Percentiles rank a stretch among this genome's conserved stretches.
Evolutionary conservation across 805 yeast species (phyloP).

Genomic region (Candida oleophila): DNA sequence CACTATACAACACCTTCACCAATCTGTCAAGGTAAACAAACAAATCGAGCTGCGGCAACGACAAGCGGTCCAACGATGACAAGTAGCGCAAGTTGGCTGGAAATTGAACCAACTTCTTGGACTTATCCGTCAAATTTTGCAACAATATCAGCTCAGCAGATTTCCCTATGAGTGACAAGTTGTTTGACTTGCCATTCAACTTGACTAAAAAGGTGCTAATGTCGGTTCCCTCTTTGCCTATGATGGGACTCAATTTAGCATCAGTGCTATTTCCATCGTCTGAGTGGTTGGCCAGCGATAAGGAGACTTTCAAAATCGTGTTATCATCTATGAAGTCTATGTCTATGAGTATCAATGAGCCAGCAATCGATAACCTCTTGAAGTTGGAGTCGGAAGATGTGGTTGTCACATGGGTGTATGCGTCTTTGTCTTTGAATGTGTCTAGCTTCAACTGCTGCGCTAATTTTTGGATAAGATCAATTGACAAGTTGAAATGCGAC

Average conservation of each 20-base stretch:
- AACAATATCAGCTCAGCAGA: constrained; percentile 30
- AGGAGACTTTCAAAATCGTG: constrained; percentile 25
- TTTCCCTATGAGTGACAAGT: not conserved
- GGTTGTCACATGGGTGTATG: constrained; percentile 20
- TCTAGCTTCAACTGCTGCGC: constrained; percentile 41
- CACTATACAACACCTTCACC: constrained; percentile 25
- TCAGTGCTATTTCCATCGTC: constrained; percentile 4
- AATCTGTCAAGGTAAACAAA: constrained; percentile 29
- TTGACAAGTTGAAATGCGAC: constrained; percentile 26
- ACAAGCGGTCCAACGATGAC: constrained; percentile 34
- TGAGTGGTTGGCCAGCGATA: constrained; percentile 35
- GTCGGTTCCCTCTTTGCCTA: not conserved
- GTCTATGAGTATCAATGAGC: constrained; percentile 38
- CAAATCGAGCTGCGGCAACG: constrained; percentile 28
- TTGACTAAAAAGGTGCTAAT: not conserved
- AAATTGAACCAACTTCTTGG: constrained; percentile 23
- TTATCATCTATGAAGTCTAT: constrained; percentile 32
- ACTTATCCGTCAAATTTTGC: constrained; percentile 19
- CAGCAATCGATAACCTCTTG: constrained; percentile 41
- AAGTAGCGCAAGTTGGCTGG: constrained; percentile 36
- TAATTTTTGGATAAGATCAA: constrained; percentile 37
- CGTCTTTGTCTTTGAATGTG: constrained; percentile 40
- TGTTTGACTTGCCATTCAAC: not conserved
- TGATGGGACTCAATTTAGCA: constrained; percentile 1
- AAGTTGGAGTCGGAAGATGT: constrained; percentile 14